Evolutionary conservation across 768 basidiomycete species (phyloP).

Genomic region (Leccinum imitatum): DNA sequence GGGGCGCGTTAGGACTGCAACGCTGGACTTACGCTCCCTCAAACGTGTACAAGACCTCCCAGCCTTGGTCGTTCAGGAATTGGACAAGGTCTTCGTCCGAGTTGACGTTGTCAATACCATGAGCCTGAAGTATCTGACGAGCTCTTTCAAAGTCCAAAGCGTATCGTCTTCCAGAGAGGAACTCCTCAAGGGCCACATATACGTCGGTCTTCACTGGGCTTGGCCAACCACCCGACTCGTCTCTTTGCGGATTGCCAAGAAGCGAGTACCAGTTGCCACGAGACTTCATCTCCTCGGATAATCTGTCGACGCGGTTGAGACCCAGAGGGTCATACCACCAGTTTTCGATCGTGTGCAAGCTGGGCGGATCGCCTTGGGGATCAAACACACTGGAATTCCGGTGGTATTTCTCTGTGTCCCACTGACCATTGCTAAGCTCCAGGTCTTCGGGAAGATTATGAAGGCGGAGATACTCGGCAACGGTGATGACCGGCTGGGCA

Average conservation of each 20-base stretch:
- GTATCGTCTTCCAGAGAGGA: constrained; percentile 19
- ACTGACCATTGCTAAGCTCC: constrained; percentile 40
- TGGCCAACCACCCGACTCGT: constrained; percentile 25
- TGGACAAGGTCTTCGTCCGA: constrained; percentile 33
- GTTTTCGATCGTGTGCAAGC: constrained; percentile 38
- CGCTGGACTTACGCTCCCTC: constrained; percentile 37
- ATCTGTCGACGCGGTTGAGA: constrained; percentile 38
- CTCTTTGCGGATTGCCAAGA: constrained; percentile 14
- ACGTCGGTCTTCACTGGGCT: constrained; percentile 16
- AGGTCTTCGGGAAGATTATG: constrained; percentile 34
- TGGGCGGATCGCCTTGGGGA: constrained; percentile 20
- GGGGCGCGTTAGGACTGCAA: not conserved
- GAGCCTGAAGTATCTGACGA: constrained; percentile 17
- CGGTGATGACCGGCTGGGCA: constrained; percentile 39
- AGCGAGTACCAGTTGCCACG: constrained; percentile 33
- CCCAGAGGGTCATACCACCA: constrained; percentile 39
- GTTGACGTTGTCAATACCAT: constrained; percentile 14
- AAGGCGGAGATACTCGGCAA: constrained; percentile 43
- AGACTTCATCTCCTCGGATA: constrained; percentile 32
- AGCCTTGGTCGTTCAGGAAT: constrained; percentile 34
- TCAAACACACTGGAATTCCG: constrained; percentile 29
- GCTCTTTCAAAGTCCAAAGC: constrained; percentile 25
- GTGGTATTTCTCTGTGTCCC: constrained; percentile 38
- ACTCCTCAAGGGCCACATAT: constrained; percentile 21
- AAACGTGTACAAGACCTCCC: constrained; percentile 38